Base-by-base conservation (phyloP, 306 rosid species). In the Ormosia emarginata region DNA sequence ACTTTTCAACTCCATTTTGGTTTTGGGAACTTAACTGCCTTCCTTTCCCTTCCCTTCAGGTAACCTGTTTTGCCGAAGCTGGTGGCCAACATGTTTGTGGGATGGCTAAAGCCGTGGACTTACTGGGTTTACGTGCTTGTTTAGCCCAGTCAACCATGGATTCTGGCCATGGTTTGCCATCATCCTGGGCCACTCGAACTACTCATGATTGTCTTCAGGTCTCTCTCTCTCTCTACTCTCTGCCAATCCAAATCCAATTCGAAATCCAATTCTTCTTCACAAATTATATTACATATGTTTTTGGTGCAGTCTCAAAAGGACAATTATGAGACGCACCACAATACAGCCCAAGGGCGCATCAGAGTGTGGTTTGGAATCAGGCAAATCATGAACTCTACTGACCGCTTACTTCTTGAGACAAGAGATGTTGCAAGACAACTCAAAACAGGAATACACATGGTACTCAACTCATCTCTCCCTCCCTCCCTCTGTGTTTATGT, bases 51-150 rank as follows among this genome's bases (percentile, higher is more conserved):
- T 24, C 24, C 24, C 24, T 33, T 79, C 79, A 92, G 97, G 98
- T 94, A n/a, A 92, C 96, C 32, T 92, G 97, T 87, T 94, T 92
- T 83, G 97, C 98, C 46, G 97, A 94, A 87, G 98, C 98, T 53
- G 97, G 98, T 7, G 98, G 97, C 11, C 98, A 92, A 67, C 90
- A 92, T 58, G 94, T 91, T 63, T 70, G 92, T 6, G 96, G 86
- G 29, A 94, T 94, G 98, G 97, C 91, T 4, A 87, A 83, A 65
- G 98, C 97, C 2, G 92, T 90, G 34, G 68, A 86, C 44, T 78
- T 85, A 58, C 78, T 94, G 66, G 98, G 98, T 9, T 62, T 94
- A 81, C 96, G 97, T 10, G 97, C 97, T 8, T 94, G 98, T 85
- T 86, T 94, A 55, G 73, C 90, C 2, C 87, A 91, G 89, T 94